A percentile compares a stretch with the other conserved stretches of the same genome.
These are phyloP conservation scores for Lodderomyces oxycetoniae DNA, from an alignment of 1,139 yeast species.

Conservation along the genomic window DNA sequence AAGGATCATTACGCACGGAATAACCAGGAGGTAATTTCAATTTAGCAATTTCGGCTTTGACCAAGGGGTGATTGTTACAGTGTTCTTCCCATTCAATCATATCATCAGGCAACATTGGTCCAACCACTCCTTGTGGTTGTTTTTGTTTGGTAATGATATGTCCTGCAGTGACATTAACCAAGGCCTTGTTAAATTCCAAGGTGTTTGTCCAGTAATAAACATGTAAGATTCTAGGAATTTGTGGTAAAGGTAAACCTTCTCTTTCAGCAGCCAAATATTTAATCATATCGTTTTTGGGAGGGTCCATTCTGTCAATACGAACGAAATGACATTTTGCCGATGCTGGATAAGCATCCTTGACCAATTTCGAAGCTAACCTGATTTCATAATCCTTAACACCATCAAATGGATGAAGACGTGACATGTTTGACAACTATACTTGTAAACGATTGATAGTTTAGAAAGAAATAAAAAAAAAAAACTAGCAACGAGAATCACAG, in stretches of 20 bases:
- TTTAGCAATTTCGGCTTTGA: conserved; percentile 59
- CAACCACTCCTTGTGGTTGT: conserved; percentile 62
- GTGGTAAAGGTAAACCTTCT: conserved; percentile 52
- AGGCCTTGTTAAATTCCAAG: conserved; percentile 62
- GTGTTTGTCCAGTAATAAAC: conserved; percentile 60
- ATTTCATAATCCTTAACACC: conserved; percentile 64
- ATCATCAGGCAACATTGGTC: conserved; percentile 74
- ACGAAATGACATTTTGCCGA: conserved; percentile 58
- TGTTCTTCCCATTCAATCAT: conserved; percentile 50
- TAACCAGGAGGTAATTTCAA: conserved; percentile 54
- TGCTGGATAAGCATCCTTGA: conserved; percentile 54
- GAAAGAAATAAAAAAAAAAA: neutral
- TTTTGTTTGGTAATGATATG: conserved; percentile 56
- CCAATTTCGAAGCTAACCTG: conserved; percentile 55
- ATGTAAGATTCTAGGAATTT: conserved; percentile 62
- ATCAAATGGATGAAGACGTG: conserved; percentile 55
- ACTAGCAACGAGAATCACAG: neutral
- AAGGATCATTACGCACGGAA: conserved; percentile 67
- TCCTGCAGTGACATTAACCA: conserved; percentile 62
- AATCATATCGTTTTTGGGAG: conserved; percentile 74
- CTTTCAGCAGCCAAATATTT: conserved; percentile 67
- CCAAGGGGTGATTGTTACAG: conserved; percentile 52
- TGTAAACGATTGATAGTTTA: neutral
- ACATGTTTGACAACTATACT: conserved; percentile 3
- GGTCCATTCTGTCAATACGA: conserved; percentile 70